Percentiles rank a stretch among this genome's conserved stretches.
Evolutionary conservation across 1,139 yeast species (phyloP).

Genomic region (Geotrichum restrictum): DNA sequence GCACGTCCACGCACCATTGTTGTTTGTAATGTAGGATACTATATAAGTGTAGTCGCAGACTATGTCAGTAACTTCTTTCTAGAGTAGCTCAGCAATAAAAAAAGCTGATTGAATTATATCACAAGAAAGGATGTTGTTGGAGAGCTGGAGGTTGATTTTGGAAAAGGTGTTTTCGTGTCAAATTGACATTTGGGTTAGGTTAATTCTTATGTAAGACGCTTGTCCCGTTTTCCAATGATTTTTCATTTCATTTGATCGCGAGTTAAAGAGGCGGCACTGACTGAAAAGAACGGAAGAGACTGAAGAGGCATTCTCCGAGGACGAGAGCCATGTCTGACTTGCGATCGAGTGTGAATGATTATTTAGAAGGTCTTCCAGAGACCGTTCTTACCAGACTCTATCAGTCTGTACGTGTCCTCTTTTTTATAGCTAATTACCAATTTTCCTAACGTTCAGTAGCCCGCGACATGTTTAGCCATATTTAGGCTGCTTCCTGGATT

Average conservation of each 20-base stretch:
- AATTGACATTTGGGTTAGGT: conserved; percentile 8
- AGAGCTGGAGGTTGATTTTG: background rate
- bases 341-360: conserved; percentile 79
- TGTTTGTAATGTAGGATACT: too few relatives aligned
- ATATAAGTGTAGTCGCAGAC: too few relatives aligned
- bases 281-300: background rate
- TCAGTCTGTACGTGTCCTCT: conserved; percentile 41
- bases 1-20: conserved; percentile 7
- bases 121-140: background rate
- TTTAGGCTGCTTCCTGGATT: conserved; percentile 81
- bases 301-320: background rate
- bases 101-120: conserved; percentile 2
- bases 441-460: conserved; percentile 39
- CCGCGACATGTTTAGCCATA: conserved; percentile 91
- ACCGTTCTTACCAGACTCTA: conserved; percentile 75
- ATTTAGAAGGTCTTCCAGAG: conserved; percentile 84
- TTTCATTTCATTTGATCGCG: too few relatives aligned
- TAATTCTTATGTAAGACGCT: too few relatives aligned
- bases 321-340: conserved; percentile 7
- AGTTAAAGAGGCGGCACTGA: too few relatives aligned
- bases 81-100: background rate
- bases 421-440: background rate
- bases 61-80: background rate
- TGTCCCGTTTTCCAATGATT: too few relatives aligned
- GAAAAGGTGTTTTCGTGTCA: conserved; percentile 17